Percentiles rank a stretch among this genome's conserved stretches.
phyloP scores from a whole-genome alignment of 2,329 filamentous ascomycete genomes.

The Xylariaceae sp. region DNA sequence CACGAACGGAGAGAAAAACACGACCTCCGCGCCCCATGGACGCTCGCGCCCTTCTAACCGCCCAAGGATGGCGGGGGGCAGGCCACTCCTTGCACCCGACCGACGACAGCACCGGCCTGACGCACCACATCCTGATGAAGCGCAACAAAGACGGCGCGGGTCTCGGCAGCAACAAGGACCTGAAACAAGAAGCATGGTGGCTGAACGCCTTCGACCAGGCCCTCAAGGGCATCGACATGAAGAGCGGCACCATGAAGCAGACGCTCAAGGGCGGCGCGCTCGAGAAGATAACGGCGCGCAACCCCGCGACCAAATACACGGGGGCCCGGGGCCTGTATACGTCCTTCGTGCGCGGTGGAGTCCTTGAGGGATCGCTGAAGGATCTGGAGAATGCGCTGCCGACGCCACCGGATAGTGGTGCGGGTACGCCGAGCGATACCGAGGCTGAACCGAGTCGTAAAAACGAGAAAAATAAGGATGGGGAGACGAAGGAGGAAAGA shows the following conservation, averaged over 20 bases:
- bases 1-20: neutral
- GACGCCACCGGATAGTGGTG: slow-evolving; percentile 32
- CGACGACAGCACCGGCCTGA: slow-evolving; percentile 68
- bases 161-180: slow-evolving; percentile 68
- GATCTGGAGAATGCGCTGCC: slow-evolving; percentile 22
- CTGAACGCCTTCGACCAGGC: slow-evolving; percentile 89
- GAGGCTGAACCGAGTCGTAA: slow-evolving; percentile 28
- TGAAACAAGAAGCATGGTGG: slow-evolving; percentile 88
- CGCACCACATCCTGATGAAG: slow-evolving; percentile 74
- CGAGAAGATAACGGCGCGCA: slow-evolving; percentile 47
- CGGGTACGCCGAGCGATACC: slow-evolving; percentile 29
- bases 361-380: slow-evolving; percentile 64
- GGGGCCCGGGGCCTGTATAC: slow-evolving; percentile 65
- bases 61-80: slow-evolving; percentile 84
- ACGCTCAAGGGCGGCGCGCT: slow-evolving; percentile 47
- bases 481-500: slow-evolving; percentile 25
- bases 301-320: slow-evolving; percentile 50
- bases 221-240: slow-evolving; percentile 68
- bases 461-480: slow-evolving; percentile 20
- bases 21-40: slow-evolving; percentile 55
- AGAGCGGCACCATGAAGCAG: slow-evolving; percentile 52
- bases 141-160: slow-evolving; percentile 78
- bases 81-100: slow-evolving; percentile 81
- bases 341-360: slow-evolving; percentile 77
- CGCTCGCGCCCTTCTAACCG: slow-evolving; percentile 72